These are phyloP conservation scores for Xylona heveae DNA, from an alignment of 495 filamentous ascomycete species.

Conservation along the genomic window DNA sequence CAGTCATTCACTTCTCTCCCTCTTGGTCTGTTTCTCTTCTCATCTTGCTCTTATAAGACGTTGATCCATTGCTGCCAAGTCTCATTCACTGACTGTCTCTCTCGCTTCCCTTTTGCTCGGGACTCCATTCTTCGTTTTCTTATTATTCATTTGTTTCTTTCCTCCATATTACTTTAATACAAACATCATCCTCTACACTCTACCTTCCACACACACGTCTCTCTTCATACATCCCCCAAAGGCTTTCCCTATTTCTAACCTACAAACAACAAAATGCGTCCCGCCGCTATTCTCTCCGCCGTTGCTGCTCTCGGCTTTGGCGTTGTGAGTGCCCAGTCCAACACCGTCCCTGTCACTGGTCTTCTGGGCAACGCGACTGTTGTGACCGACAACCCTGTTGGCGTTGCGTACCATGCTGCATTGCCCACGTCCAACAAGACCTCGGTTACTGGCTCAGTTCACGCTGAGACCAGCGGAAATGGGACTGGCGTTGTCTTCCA, in stretches of 20 bases:
- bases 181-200: not conserved
- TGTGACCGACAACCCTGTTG: slow-evolving; percentile 38
- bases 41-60: too few species aligned
- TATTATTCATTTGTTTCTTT: too few species aligned
- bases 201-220: not conserved
- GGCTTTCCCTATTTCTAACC: not conserved
- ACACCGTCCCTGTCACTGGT: slow-evolving; percentile 17
- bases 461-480: slow-evolving; percentile 26
- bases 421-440: slow-evolving; percentile 33
- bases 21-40: too few species aligned
- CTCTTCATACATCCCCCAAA: not conserved
- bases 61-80: too few species aligned
- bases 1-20: too few species aligned
- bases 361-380: slow-evolving; percentile 30
- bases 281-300: slow-evolving; percentile 16
- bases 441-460: slow-evolving; percentile 37
- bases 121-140: too few species aligned
- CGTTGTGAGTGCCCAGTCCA: slow-evolving; percentile 22
- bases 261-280: slow-evolving; percentile 17
- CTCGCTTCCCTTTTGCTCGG: too few species aligned
- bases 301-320: slow-evolving; percentile 18
- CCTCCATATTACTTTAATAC: too few species aligned
- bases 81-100: too few species aligned
- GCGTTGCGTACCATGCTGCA: slow-evolving; percentile 32
- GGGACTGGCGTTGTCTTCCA: slow-evolving; percentile 42